phyloP scores from a whole-genome alignment of 805 yeast species.

The Hanseniaspora taiwanica region DNA sequence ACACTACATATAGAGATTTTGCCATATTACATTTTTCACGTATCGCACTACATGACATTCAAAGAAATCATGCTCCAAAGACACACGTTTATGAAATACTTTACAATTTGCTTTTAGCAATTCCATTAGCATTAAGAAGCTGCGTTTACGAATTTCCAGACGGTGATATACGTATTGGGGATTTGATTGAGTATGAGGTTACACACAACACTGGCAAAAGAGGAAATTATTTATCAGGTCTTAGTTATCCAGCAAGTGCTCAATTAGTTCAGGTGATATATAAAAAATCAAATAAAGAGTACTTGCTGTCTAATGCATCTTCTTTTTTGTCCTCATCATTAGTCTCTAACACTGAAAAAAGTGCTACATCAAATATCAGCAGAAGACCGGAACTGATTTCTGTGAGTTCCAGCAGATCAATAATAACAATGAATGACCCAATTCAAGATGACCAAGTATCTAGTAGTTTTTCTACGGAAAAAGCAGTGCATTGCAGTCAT shows the following conservation, averaged over 20 bases:
- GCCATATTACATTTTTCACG: slow-evolving; percentile 39
- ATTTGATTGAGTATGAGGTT: slow-evolving; percentile 3
- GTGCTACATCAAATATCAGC: too few species aligned
- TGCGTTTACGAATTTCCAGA: slow-evolving; percentile 13
- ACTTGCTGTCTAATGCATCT: slow-evolving; percentile 14
- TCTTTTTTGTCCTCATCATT: too few species aligned
- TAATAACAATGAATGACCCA: background rate
- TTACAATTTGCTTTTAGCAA: slow-evolving; percentile 44
- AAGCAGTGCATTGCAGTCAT: background rate
- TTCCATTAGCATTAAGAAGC: slow-evolving; percentile 9
- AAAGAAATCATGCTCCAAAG: slow-evolving; percentile 19
- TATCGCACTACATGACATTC: slow-evolving; percentile 26
- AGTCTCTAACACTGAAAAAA: too few species aligned
- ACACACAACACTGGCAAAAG: slow-evolving; percentile 21
- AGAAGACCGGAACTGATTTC: background rate
- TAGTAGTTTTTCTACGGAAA: too few species aligned
- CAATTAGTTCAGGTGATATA: slow-evolving; percentile 29
- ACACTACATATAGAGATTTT: slow-evolving; percentile 50
- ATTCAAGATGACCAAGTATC: too few species aligned
- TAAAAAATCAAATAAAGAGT: slow-evolving; percentile 12
- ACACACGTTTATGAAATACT: slow-evolving; percentile 44
- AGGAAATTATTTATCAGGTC: slow-evolving; percentile 24
- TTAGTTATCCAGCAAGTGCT: slow-evolving; percentile 39
- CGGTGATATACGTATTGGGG: background rate
- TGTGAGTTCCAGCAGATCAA: background rate